phyloP scores from a whole-genome alignment of 2,329 filamentous ascomycete species.

The Cyphellophora europaea region DNA sequence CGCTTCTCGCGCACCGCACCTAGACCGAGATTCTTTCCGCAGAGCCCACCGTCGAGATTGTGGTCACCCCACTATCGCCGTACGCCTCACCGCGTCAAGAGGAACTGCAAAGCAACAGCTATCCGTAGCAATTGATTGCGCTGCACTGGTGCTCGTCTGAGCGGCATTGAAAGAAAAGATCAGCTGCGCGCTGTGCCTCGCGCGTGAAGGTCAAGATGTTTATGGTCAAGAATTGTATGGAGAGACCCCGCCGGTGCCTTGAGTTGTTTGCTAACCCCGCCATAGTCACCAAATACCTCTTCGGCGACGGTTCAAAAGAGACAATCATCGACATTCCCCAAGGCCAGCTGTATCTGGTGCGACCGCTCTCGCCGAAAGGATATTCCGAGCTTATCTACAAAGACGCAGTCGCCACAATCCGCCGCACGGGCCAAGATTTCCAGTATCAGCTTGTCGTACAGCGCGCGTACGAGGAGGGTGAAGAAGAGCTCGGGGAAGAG shows the following conservation, averaged over 20 bases:
- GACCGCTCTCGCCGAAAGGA: conserved; percentile 88
- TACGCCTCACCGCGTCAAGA: no score
- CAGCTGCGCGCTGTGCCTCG: no score
- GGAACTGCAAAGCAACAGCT: no score
- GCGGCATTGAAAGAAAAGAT: no score
- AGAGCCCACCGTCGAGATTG: no score
- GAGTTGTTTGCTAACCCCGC: not conserved
- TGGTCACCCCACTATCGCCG: no score
- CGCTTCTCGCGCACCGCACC: no score
- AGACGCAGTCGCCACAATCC: conserved; percentile 85
- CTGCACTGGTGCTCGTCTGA: no score
- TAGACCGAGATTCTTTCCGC: no score
- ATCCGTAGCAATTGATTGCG: no score
- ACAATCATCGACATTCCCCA: conserved; percentile 89
- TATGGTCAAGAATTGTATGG: conserved; percentile 41
- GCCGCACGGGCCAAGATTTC: conserved; percentile 86
- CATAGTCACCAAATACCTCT: conserved; percentile 80
- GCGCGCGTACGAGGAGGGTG: conserved; percentile 92
- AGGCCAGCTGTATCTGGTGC: conserved; percentile 93
- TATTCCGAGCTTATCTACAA: conserved; percentile 99
- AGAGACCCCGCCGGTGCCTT: no score
- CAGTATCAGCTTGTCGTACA: conserved; percentile 97
- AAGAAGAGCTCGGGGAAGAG: conserved; percentile 88
- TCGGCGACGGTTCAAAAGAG: conserved; percentile 81
- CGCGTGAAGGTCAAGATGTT: conserved; percentile 44